Base-by-base conservation (phyloP, 1,284 basidiomycete species). In the Microbotryum intermedium region DNA sequence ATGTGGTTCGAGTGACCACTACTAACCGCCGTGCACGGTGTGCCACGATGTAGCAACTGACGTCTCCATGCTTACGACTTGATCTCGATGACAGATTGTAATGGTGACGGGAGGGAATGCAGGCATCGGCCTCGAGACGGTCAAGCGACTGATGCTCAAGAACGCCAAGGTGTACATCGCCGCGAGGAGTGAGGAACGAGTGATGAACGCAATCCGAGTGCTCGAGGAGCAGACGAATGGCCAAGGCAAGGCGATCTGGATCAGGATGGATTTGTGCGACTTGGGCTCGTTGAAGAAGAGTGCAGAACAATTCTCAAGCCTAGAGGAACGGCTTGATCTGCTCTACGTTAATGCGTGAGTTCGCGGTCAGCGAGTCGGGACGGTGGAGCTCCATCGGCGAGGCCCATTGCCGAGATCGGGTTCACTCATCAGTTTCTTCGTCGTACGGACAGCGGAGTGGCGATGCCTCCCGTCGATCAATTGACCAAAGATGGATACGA, bases 141-240 rank as follows among this genome's bases (percentile, higher is more conserved):
- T 29, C 34, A 47, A 48, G 21, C 25, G 47, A 7, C 75, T 84
- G 18, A 76, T 86, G 45, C 64, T 71, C 9, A 79, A 79, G 57
- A 81, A 83, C 45, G 84, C 84, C 8, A 84, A 78, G 61, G 85
- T 87, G 0, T 86, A 84, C 70, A 76, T 86, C 64, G 82, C 81
- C 3, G 77, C 78, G 21, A 77, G 85, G 20, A 79, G 74, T 64
- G 68, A 74, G 59, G 66, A 73, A 29, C 82, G 79, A 57, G 82
- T 79, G 0, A 64, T 75, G 39, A 72, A 69, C 1, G 81, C 82
- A 1, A 83, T 86, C 55, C 68, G 74, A 13, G 75, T 80, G 30
- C 45, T 60, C 34, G 34, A 39, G 34, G 4, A 28, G 20, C 49
- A 21, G 18, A 76, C 86, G 56, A 78, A 78, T 64, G 39, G 69